Evolutionary conservation across 2,329 filamentous ascomycete species (phyloP), one percentile per base, ranked within the genome.

Genomic region (Knufia fluminis): DNA sequence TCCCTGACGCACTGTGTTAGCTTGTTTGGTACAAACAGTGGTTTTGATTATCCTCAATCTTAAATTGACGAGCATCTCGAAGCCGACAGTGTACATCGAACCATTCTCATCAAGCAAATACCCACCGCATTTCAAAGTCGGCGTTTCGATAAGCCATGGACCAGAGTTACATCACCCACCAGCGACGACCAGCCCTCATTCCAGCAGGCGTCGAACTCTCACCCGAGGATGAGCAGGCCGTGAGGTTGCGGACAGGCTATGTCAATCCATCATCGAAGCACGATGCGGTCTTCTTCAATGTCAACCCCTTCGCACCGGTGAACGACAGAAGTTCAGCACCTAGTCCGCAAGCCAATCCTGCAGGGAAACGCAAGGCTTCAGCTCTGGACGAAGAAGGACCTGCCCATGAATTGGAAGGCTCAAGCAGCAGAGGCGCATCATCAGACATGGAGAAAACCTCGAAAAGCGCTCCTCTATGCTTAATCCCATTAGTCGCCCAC

Each of bases 121-220:
- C n/a, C n/a, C n/a, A n/a, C n/a, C n/a, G n/a, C n/a, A n/a, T n/a
- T n/a, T n/a, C n/a, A n/a, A n/a, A n/a, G n/a, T n/a, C n/a, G n/a
- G n/a, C n/a, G n/a, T n/a, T n/a, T n/a, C n/a, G n/a, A 36, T 16
- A 14, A 36, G n/a, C 7, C 16, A 43, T 43, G 40, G 40, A 46
- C 17, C 46, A 42, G 23, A 42, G 28, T 16, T 49, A 33, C 24
- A 42, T 49, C 14, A 42, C 39, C n/a, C 38, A 43, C 23, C 46
- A 43, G 24, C 38, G 46, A 2, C 22, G 46, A 14, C 46, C 46
- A 22, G 39, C 46, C 33, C 38, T 49, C 3, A 49, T 49, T n/a
- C 46, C 46, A 4, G 16, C 26, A 20, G 46, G 33, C 26, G 46
- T 43, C 10, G 23, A 43, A 10, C 31, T 49, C 3, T 3, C 22